These are phyloP conservation scores for Mucor mucedo DNA, from an alignment of 371 early-diverging fungal species.

Conservation along the genomic window DNA sequence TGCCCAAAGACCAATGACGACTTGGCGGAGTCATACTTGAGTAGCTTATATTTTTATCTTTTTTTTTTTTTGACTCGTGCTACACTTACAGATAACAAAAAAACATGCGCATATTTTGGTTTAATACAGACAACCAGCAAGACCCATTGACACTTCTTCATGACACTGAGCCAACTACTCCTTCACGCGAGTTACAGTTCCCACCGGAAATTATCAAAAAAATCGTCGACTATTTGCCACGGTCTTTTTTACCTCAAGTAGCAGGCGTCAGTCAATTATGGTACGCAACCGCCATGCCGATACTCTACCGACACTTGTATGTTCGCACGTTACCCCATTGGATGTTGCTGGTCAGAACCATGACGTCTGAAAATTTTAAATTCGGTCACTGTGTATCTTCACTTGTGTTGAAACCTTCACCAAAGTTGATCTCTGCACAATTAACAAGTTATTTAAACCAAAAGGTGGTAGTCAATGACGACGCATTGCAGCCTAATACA, in stretches of 20 bases:
- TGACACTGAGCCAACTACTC: neutral
- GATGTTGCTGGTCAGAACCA: constrained; percentile 25
- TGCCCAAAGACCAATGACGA: too few relatives aligned
- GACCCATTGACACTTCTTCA: constrained; percentile 18
- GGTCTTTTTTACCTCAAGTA: constrained; percentile 29
- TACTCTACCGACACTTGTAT: constrained; percentile 39
- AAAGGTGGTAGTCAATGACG: constrained; percentile 23
- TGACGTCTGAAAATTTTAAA: constrained; percentile 6
- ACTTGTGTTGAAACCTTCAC: constrained; percentile 40
- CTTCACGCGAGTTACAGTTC: constrained; percentile 13
- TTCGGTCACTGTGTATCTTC: constrained; percentile 28
- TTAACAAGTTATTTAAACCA: constrained; percentile 24
- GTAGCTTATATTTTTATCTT: too few relatives aligned
- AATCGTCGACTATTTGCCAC: constrained; percentile 32
- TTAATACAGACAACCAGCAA: constrained; percentile 14
- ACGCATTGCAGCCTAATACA: constrained; percentile 18
- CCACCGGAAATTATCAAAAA: constrained; percentile 39
- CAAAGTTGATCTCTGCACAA: constrained; percentile 32
- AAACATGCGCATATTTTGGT: constrained; percentile 29
- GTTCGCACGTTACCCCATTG: constrained; percentile 41
- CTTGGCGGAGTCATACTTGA: too few relatives aligned
- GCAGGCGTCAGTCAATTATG: constrained; percentile 30
- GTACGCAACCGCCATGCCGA: constrained; percentile 38
- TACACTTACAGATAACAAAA: neutral
- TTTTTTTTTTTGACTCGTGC: too few relatives aligned